Conservation (phyloP, 176 grass and related monocot genomes). For the Ensete glaucum region DNA sequence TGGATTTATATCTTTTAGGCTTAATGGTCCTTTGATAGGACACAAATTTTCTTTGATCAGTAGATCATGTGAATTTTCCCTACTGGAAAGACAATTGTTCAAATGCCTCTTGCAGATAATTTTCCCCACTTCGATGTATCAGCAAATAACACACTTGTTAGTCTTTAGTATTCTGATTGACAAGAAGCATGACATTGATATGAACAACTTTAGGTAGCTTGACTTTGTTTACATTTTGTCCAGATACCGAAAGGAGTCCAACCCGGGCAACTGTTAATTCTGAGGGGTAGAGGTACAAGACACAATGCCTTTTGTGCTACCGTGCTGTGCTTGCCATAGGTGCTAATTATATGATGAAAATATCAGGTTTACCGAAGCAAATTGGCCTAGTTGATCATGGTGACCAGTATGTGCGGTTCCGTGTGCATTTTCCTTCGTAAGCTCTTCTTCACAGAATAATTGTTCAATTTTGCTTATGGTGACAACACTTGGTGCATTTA, state of each 20-base stretch:
- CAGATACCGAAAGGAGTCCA: constrained; percentile 95
- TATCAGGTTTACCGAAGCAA: constrained; percentile 57
- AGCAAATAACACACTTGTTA: too few relatives aligned
- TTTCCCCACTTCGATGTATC: too few relatives aligned
- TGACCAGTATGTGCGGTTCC: constrained; percentile 79
- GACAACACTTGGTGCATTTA: not conserved
- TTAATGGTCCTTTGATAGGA: not conserved
- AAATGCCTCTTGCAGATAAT: not conserved
- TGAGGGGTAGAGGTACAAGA: constrained; percentile 89
- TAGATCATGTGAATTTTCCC: not conserved
- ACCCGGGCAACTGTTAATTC: constrained; percentile 56
- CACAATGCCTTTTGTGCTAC: not conserved
- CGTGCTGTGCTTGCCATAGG: constrained; percentile 8
- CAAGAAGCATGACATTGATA: not conserved
- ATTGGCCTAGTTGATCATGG: constrained; percentile 46
- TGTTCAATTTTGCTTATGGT: not conserved
- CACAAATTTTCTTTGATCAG: not conserved
- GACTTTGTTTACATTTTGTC: constrained; percentile 7
- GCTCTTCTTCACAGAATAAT: constrained; percentile 21
- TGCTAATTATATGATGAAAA: constrained; percentile 23
- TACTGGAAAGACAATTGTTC: not conserved
- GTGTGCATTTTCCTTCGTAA: constrained; percentile 91
- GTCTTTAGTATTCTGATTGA: too few relatives aligned
- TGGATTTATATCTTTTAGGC: not conserved
- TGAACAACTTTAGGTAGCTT: not conserved